These are phyloP conservation scores for Nemania bipapillata DNA, from an alignment of 2,329 filamentous ascomycete genomes.

Conservation along the genomic window DNA sequence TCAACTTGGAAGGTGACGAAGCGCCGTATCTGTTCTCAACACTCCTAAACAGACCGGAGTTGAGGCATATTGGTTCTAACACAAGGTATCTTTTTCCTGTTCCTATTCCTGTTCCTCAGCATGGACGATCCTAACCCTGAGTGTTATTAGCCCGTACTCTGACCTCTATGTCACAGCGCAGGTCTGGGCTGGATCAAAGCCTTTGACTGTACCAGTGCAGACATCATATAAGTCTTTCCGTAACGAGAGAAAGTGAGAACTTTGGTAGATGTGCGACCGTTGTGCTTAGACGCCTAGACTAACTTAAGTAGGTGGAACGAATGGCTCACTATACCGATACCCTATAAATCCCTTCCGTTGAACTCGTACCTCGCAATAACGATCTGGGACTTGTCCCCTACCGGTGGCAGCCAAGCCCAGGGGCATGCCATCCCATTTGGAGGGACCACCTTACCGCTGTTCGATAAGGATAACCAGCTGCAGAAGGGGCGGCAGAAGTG, in stretches of 20 bases:
- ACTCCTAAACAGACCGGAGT: constrained; percentile 78
- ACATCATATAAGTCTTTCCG: constrained; percentile 94
- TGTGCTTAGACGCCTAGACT: constrained; percentile 7
- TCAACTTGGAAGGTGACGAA: constrained; percentile 76
- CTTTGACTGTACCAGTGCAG: constrained; percentile 88
- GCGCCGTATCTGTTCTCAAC: constrained; percentile 79
- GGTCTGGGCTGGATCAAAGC: constrained; percentile 95
- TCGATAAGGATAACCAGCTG: constrained; percentile 89
- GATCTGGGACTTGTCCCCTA: constrained; percentile 90
- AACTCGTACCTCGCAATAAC: constrained; percentile 91
- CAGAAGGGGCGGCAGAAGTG: constrained; percentile 95
- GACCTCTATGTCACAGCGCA: constrained; percentile 94
- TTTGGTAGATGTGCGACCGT: constrained; percentile 28
- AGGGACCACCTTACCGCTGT: constrained; percentile 90
- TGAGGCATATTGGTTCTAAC: constrained; percentile 89
- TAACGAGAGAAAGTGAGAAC: constrained; percentile 66
- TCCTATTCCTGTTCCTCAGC: background rate
- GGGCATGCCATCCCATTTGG: constrained; percentile 90
- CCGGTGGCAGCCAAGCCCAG: constrained; percentile 74
- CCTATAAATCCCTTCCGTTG: constrained; percentile 82
- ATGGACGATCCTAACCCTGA: constrained; percentile 45
- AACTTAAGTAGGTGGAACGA: constrained; percentile 81
- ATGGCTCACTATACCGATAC: constrained; percentile 89
- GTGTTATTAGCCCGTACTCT: constrained; percentile 71
- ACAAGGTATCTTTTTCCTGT: constrained; percentile 64